Evolutionary conservation across 805 yeast genomes (phyloP).

Genomic region (Cyberlindnera americana): DNA sequence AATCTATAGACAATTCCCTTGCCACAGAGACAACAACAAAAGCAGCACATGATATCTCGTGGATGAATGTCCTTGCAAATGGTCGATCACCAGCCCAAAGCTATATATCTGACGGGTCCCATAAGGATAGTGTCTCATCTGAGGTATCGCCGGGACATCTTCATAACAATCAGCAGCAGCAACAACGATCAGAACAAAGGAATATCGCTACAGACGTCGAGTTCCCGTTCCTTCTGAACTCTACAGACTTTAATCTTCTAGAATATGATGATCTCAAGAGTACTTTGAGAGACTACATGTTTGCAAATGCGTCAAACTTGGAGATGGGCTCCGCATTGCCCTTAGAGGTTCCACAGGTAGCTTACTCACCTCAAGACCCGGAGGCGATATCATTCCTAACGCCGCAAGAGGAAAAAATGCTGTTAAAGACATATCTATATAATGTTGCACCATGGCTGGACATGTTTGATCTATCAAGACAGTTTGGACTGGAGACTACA

Average conservation of each 20-base stretch:
- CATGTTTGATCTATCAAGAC: conserved; percentile 35
- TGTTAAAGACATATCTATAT: conserved; percentile 34
- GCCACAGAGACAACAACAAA: conserved; percentile 3
- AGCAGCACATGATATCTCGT: neutral
- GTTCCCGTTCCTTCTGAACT: conserved; percentile 11
- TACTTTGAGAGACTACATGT: conserved; percentile 39
- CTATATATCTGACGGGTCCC: conserved; percentile 1
- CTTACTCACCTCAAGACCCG: neutral
- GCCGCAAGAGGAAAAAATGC: conserved; percentile 32
- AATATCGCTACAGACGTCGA: neutral
- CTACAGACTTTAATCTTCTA: conserved; percentile 21
- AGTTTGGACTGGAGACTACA: conserved; percentile 33
- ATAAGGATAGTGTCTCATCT: conserved; percentile 1
- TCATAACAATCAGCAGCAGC: neutral
- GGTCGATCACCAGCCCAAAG: conserved; percentile 5
- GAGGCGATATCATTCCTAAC: conserved; percentile 22
- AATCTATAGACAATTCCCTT: conserved; percentile 13
- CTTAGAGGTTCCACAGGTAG: neutral
- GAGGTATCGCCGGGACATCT: conserved; percentile 1
- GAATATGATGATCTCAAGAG: conserved; percentile 32
- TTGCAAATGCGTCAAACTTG: conserved; percentile 31
- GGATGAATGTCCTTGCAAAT: conserved; percentile 4
- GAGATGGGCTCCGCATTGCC: conserved; percentile 8
- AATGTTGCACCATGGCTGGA: conserved; percentile 39
- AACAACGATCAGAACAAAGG: too few relatives aligned